Evolutionary conservation across 2,329 filamentous ascomycete genomes (phyloP).

Genomic region (Thelonectria olida): DNA sequence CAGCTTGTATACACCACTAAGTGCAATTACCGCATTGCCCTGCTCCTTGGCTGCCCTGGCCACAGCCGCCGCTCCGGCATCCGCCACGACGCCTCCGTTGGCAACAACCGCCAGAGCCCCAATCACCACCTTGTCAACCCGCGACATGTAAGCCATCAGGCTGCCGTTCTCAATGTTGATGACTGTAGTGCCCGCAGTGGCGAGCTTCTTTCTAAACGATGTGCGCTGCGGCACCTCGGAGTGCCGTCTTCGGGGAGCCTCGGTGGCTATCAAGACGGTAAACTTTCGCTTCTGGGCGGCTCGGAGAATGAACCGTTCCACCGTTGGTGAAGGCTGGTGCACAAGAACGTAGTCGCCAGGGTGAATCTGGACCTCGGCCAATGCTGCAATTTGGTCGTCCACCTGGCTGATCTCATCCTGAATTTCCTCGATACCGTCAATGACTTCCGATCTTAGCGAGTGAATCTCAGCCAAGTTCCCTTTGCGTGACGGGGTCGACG

Average conservation of each 20-base stretch:
- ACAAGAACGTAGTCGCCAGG: constrained; percentile 93
- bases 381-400: constrained; percentile 90
- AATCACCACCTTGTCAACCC: constrained; percentile 94
- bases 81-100: constrained; percentile 86
- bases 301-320: constrained; percentile 88
- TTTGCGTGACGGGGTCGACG: constrained; percentile 58
- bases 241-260: constrained; percentile 51
- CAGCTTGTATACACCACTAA: constrained; percentile 93
- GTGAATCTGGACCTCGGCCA: constrained; percentile 91
- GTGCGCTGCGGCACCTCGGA: constrained; percentile 55
- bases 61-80: constrained; percentile 84
- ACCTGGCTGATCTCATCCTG: constrained; percentile 94
- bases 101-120: constrained; percentile 87
- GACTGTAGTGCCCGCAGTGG: constrained; percentile 79
- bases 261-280: constrained; percentile 86
- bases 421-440: constrained; percentile 94
- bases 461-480: constrained; percentile 59
- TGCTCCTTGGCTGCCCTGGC: constrained; percentile 86
- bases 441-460: constrained; percentile 87
- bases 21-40: constrained; percentile 84
- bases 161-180: constrained; percentile 87
- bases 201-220: constrained; percentile 79
- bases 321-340: constrained; percentile 84
- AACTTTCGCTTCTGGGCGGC: constrained; percentile 92
- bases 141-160: constrained; percentile 92